phyloP scores from a whole-genome alignment of 2,329 filamentous ascomycete species.

The Capronia epimyces region DNA sequence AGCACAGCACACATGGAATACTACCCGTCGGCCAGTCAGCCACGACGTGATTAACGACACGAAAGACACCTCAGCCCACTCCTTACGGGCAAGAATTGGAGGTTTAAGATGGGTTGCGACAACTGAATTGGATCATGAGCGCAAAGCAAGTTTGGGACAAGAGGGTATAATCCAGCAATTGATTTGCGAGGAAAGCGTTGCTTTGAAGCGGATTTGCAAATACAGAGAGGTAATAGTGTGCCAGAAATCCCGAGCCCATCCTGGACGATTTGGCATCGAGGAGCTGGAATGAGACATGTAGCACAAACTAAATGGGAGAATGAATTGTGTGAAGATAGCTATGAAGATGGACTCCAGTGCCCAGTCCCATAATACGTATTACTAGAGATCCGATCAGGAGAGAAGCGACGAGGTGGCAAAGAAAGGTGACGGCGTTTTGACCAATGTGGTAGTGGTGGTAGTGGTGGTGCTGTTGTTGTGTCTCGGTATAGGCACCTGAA shows the following conservation, averaged over 20 bases:
- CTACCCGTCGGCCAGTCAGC: neutral
- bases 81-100: conserved; percentile 9
- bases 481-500: no score
- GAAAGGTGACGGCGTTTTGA: no score
- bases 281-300: conserved; percentile 6
- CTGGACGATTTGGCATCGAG: conserved; percentile 7
- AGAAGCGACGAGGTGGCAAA: no score
- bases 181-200: conserved; percentile 11
- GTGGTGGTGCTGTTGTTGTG: no score
- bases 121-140: conserved; percentile 6
- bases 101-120: no score
- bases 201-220: conserved; percentile 9
- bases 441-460: no score
- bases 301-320: neutral
- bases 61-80: conserved; percentile 19
- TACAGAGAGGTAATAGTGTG: conserved; percentile 5
- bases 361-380: no score
- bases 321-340: neutral
- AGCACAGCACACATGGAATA: conserved; percentile 4
- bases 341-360: neutral
- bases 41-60: conserved; percentile 18
- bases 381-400: no score
- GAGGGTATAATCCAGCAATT: conserved; percentile 10
- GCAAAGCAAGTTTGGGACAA: neutral
- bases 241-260: neutral